These are phyloP conservation scores for Pseudofabraea citricarpa DNA, from an alignment of 2,329 filamentous ascomycete genomes.

Conservation along the genomic window DNA sequence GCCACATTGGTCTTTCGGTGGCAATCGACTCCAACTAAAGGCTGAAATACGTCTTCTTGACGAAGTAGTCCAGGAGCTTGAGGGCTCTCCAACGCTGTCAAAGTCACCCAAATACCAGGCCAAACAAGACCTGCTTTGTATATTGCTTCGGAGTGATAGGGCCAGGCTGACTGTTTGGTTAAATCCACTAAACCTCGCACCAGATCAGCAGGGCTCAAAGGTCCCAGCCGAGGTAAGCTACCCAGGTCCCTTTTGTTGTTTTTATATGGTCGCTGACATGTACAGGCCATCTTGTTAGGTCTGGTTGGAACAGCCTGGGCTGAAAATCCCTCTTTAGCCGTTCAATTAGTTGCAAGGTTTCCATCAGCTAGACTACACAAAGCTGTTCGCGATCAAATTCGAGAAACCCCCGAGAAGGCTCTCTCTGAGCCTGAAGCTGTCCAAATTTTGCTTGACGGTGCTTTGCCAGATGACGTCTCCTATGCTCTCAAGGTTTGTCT, in stretches of 20 bases:
- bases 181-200: slow-evolving; percentile 66
- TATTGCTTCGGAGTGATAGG: slow-evolving; percentile 81
- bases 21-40: slow-evolving; percentile 88
- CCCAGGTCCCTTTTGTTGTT: slow-evolving; percentile 28
- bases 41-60: slow-evolving; percentile 79
- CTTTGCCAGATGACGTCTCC: slow-evolving; percentile 72
- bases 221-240: slow-evolving; percentile 38
- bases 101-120: slow-evolving; percentile 62
- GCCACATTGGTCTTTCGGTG: slow-evolving; percentile 91
- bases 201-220: slow-evolving; percentile 37
- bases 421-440: slow-evolving; percentile 78
- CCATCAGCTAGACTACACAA: slow-evolving; percentile 65
- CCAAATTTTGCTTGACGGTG: slow-evolving; percentile 72
- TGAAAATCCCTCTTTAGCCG: slow-evolving; percentile 79
- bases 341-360: slow-evolving; percentile 78
- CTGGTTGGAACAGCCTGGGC: slow-evolving; percentile 81
- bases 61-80: slow-evolving; percentile 66
- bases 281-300: slow-evolving; percentile 34
- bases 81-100: slow-evolving; percentile 41
- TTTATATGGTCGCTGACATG: too few species aligned
- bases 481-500: slow-evolving; percentile 76
- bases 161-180: slow-evolving; percentile 85
- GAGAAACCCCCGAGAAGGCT: slow-evolving; percentile 80
- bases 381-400: slow-evolving; percentile 74
- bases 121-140: slow-evolving; percentile 78